Evolutionary conservation across 108 stramenopile species (phyloP), one percentile per base, ranked within the genome.

Genomic region (Bacterosira constricta): DNA sequence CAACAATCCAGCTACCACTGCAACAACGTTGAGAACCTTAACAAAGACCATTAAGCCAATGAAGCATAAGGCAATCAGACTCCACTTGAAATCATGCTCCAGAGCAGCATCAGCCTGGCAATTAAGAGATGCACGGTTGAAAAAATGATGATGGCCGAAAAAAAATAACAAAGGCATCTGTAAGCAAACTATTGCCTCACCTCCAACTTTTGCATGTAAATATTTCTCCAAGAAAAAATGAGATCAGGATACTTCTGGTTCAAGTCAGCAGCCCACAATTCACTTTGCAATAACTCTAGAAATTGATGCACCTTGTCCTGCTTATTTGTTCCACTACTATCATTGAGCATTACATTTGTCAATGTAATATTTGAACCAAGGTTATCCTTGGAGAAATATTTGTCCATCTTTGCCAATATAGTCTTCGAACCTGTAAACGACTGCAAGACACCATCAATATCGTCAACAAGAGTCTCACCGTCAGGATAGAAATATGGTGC

Each of bases 31-130:
- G 15, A 6, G 56, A 10, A 58, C 36, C 21, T 58, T 58, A 5
- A 58, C 6, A 15, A 35, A 58, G 5, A 58, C 36, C 56, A 58
- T 58, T 23, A 58, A 6, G 5, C 56, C 56, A 37, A 58, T 58
- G 36, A 58, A 58, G 6, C 8, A 9, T 9, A 58, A 29, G 36
- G 21, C 26, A 25, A n/a, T 23, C 15, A 29, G 5, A 35, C 35
- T 38, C 56, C 56, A 58, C 12, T 25, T 20, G 10, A 23, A n/a
- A 38, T 58, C 56, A 17, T 58, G 56, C 5, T 15, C 26, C 25
- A 58, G 12, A 38, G 56, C 56, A 10, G 17, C 36, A 20, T 21
- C 26, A 18, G 47, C 15, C 47, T 49, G 20, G 47, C 20, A 5
- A 18, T 49, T 10, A 13, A 6, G 20, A 6, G 17, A 18, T 17